Evolutionary conservation across 2,329 filamentous ascomycete genomes (phyloP).

Genomic region (Chalaropsis thielavioides): DNA sequence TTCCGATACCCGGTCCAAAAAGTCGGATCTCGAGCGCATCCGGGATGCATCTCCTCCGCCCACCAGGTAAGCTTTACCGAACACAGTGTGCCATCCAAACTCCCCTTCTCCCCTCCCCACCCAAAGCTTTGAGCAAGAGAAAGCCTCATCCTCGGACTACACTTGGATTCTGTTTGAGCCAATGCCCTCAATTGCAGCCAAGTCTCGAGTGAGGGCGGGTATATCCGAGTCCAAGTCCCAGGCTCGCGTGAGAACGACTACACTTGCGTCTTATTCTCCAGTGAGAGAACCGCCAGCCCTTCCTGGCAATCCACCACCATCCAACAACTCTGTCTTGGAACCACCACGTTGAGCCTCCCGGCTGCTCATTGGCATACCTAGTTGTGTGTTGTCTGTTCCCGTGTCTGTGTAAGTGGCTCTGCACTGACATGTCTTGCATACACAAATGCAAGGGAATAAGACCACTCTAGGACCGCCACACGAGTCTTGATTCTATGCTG

Average conservation of each 20-base stretch:
- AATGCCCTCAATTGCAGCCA: background rate
- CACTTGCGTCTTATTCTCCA: background rate
- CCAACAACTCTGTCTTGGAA: background rate
- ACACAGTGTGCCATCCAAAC: background rate
- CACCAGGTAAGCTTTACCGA: slow-evolving; percentile 5
- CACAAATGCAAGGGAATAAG: background rate
- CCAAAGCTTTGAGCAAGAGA: background rate
- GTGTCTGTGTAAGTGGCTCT: background rate
- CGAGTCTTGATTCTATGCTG: background rate
- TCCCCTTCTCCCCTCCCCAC: background rate
- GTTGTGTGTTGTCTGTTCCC: background rate
- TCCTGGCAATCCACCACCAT: background rate
- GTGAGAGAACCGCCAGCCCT: background rate
- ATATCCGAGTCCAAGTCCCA: too few species aligned
- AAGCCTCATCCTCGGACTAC: background rate
- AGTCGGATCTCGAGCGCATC: slow-evolving; percentile 11
- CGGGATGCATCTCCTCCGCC: slow-evolving; percentile 10
- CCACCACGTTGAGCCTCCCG: background rate
- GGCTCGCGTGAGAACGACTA: too few species aligned
- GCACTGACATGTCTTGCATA: background rate
- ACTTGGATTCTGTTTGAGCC: too few species aligned
- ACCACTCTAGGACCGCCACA: background rate
- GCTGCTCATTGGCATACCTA: background rate
- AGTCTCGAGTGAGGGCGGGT: background rate
- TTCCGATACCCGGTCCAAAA: slow-evolving; percentile 6